A percentile compares a stretch with the other conserved stretches of the same genome.
phyloP scores from a whole-genome alignment of 345 rosid species.

The Lagerstroemia speciosa region DNA sequence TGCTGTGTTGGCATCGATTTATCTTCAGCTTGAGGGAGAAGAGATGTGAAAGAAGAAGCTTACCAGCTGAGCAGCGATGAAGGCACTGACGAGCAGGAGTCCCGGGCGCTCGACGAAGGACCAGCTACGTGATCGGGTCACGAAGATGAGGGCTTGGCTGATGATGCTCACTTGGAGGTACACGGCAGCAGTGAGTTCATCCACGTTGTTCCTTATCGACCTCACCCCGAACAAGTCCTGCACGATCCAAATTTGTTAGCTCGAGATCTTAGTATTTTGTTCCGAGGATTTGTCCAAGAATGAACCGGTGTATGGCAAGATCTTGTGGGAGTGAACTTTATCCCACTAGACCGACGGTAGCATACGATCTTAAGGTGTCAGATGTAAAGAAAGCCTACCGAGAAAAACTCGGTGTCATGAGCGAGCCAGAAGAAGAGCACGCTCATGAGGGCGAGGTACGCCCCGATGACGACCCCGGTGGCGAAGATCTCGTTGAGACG shows the following conservation, averaged over 20 bases:
- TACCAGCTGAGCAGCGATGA: constrained; percentile 61
- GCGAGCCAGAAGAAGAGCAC: constrained; percentile 57
- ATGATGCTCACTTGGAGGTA: constrained; percentile 87
- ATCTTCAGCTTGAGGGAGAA: too few relatives aligned
- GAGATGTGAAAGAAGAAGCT: constrained; percentile 8
- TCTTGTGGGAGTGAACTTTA: too few relatives aligned
- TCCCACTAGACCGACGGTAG: too few relatives aligned
- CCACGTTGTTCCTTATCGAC: constrained; percentile 23
- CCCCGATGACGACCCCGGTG: constrained; percentile 63
- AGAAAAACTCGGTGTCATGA: constrained; percentile 51
- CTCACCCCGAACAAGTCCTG: constrained; percentile 47
- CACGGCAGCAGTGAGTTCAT: constrained; percentile 61
- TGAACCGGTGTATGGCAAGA: too few relatives aligned
- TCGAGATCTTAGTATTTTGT: background rate
- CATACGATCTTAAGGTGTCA: too few relatives aligned
- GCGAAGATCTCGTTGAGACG: constrained; percentile 69
- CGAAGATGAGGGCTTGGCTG: constrained; percentile 84
- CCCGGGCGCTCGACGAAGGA: constrained; percentile 68
- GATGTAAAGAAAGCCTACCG: constrained; percentile 29
- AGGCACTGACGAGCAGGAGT: constrained; percentile 39
- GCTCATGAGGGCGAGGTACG: constrained; percentile 58
- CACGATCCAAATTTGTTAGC: background rate
- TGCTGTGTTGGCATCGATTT: too few relatives aligned
- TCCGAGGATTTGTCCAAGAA: background rate
- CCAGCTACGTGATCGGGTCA: constrained; percentile 77